Base-by-base conservation (phyloP, 2,329 filamentous ascomycete species). In the Magnaporthiopsis rhizophila region DNA sequence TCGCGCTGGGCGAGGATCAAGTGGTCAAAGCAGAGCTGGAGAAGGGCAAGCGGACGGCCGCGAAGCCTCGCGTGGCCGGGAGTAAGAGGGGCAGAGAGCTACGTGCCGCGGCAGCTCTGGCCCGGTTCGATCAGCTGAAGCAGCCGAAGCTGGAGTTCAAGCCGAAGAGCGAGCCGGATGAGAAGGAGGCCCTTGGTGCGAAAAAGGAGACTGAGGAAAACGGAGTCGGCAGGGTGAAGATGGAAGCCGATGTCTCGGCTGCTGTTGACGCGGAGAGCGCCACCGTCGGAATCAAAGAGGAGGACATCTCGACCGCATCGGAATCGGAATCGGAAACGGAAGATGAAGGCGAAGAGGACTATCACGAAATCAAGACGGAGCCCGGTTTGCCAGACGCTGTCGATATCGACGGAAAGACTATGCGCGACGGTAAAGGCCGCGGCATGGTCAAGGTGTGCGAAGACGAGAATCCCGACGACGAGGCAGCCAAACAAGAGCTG, bases 11-110 rank as follows among this genome's bases (percentile, higher is more conserved):
- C 0, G 87, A 86, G 3, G 89, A 93, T 66, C 86, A 89, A 36
- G 80, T 80, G 50, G 75, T 81, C 50, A 89, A 91, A 71, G 78
- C 83, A 26, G 85, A 85, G 71, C 76, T 93, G 18, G 90, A 93
- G 28, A 83, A 83, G 45, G 87, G 88, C 0, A 88, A 84, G 70
- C 81, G 81, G 65, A 79, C 83, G 1, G 80, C 83, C 32, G 84
- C 81, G 12, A 90, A 89, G 66, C 91, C 91, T 0, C 82, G 88
- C 60, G 89, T 94, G 13, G 91, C 91, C 3, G 83, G 83, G 12
- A 93, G 90, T 72, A 87, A 86, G 61, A 79, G 91, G 65, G 91
- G 91, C 0, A 80, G 91, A 66, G 91, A 94, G 62, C 77, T 95
- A 13, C 79, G 91, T 64, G 91, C 90, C 2, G 89, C 89, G 7